A percentile compares a stretch with the other conserved stretches of the same genome.
Conservation (phyloP, 129 eudicot genomes). For the Centrapalus pauciflorus region DNA sequence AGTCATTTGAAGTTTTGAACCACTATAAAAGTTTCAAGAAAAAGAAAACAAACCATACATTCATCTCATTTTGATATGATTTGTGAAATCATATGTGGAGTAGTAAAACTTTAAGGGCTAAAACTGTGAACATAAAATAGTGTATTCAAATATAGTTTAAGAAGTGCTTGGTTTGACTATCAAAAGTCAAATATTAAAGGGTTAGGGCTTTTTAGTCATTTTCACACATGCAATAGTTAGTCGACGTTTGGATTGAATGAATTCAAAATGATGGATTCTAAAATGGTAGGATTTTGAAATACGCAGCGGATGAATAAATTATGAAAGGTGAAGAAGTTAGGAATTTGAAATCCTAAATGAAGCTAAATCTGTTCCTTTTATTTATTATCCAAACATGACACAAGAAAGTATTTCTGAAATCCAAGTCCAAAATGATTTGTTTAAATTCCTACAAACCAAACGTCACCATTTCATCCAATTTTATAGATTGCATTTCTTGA, state of each 20-base stretch:
- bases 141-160: slow-evolving; percentile 5
- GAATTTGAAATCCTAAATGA: no score
- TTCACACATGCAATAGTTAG: slow-evolving; percentile 2
- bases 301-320: no score
- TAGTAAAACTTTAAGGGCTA: background rate
- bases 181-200: slow-evolving; percentile 14
- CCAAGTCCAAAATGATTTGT: no score
- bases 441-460: no score
- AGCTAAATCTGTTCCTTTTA: no score
- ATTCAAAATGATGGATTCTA: no score
- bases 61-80: slow-evolving; percentile 1
- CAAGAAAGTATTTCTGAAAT: no score
- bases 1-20: background rate
- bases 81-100: background rate
- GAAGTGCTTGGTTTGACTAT: slow-evolving; percentile 24
- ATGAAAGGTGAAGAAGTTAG: no score
- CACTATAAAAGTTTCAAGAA: background rate
- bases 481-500: slow-evolving; percentile 4
- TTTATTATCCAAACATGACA: no score
- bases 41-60: background rate
- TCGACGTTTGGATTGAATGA: no score
- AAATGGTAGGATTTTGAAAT: no score
- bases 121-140: slow-evolving; percentile 1
- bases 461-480: no score
- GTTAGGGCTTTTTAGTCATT: slow-evolving; percentile 1